Base-by-base conservation (phyloP, 176 grass and related monocot genomes). In the Aegilops bicornis region DNA sequence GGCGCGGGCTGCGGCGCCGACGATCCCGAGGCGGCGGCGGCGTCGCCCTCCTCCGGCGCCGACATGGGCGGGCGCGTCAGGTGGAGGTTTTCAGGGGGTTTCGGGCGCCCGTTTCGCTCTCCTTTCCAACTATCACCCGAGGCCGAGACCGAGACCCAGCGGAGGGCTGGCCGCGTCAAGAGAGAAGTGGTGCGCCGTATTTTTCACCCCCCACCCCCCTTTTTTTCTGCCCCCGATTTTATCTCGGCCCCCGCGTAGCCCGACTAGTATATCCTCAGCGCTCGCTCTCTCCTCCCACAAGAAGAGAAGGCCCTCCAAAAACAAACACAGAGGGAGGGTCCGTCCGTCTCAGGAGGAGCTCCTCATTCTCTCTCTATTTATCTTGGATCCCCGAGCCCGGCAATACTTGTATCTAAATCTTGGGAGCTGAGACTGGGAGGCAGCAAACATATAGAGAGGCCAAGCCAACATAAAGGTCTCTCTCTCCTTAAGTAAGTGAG, bases 401-500 rank as follows among this genome's bases (percentile, higher is more conserved):
- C 37, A 73, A 72, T 72, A 84, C 67, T 22, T 22, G 54, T 59
- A 59, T 19, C 19, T 20, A 59, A 59, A 66, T 37, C 40, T 81
- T 16, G 67, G 65, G 64, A 65, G 84, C 14, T 78, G 82, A 32
- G 52, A 76, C 2, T 3, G 43, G 12, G 42, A 45, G 47, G 47
- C 12, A 16, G 16, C 50, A 16, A 7, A 11, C 27, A 73, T 22
- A 22, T 8, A 13, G 24, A 64, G 24, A 2, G 83, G 81, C 47
- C 82, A 63, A 74, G 54, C 54, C 54, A 58, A 8, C 54, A 89
- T 62, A 87, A 87, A 71, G 87, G 37, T 33, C 25, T 5, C 33
- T 71, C 73, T 25, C 67, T 63, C 19, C 31, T 10, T 19, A 54
- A 65, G 27, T 22, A 59, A 59, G 54, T 1, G 19, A 20, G 19